phyloP scores from a whole-genome alignment of 352 stramenopile genomes.

The Phytophthora kernoviae region DNA sequence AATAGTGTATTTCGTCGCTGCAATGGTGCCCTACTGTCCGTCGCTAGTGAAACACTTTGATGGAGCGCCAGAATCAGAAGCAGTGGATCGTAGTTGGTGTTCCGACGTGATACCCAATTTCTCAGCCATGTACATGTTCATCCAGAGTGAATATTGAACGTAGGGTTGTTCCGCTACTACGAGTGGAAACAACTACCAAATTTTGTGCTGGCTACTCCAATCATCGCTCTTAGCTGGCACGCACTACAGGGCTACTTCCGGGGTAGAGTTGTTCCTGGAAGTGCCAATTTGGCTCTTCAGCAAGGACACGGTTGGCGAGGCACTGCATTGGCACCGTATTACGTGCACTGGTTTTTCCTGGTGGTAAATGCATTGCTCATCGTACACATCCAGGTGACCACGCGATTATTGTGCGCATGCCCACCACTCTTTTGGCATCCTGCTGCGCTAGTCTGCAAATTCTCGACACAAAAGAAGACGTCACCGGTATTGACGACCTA shows the following conservation, averaged over 20 bases:
- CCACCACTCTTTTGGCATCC: conserved; percentile 84
- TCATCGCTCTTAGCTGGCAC: conserved; percentile 72
- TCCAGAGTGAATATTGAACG: conserved; percentile 96
- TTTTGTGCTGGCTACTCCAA: conserved; percentile 91
- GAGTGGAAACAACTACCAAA: conserved; percentile 94
- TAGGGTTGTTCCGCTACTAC: conserved; percentile 94
- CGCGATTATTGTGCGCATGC: conserved; percentile 75
- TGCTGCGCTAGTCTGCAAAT: conserved; percentile 30
- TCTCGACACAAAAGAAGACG: conserved; percentile 11
- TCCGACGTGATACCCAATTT: conserved; percentile 64
- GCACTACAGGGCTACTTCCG: conserved; percentile 60
- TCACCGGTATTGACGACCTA: conserved; percentile 14
- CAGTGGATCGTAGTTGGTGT: conserved; percentile 77
- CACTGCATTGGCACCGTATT: conserved; percentile 52
- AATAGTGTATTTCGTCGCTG: conserved; percentile 69
- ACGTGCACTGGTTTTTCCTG: conserved; percentile 77
- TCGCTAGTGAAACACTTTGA: conserved; percentile 32
- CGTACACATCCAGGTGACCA: conserved; percentile 88
- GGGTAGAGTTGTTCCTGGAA: conserved; percentile 22
- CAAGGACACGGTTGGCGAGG: conserved; percentile 14
- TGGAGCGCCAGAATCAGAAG: conserved; percentile 1
- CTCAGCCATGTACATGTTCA: conserved; percentile 92
- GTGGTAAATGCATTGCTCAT: conserved; percentile 76
- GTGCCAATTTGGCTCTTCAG: background rate
- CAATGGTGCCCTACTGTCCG: conserved; percentile 69